Percentiles rank a stretch among this genome's conserved stretches.
Conservation (phyloP, 2,329 filamentous ascomycete species). For the Colletotrichum trifolii region DNA sequence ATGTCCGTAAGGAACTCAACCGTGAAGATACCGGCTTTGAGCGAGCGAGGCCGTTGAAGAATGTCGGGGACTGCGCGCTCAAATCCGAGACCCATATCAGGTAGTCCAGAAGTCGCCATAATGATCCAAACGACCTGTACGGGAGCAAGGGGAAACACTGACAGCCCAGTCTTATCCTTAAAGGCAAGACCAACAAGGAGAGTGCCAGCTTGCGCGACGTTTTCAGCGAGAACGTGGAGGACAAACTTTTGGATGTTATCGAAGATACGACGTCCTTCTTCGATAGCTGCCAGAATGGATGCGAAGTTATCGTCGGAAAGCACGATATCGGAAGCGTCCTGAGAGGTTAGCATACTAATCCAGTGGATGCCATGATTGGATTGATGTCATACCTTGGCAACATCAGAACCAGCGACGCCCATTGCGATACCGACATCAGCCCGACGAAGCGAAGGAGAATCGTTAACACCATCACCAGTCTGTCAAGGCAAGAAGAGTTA, state of each 20-base stretch:
- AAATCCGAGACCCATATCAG: conserved; percentile 76
- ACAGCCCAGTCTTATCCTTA: conserved; percentile 68
- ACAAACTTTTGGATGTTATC: conserved; percentile 75
- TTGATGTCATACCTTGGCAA: conserved; percentile 63
- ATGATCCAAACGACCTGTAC: conserved; percentile 78
- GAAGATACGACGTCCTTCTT: conserved; percentile 73
- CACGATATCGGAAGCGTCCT: conserved; percentile 70
- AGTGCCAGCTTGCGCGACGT: conserved; percentile 71
- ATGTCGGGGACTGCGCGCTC: conserved; percentile 72
- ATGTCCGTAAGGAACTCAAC: conserved; percentile 69
- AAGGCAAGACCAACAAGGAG: conserved; percentile 73
- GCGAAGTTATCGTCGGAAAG: conserved; percentile 75
- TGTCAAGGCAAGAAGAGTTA: background rate
- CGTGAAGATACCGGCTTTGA: conserved; percentile 64
- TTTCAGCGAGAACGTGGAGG: conserved; percentile 70
- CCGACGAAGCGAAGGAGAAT: conserved; percentile 70
- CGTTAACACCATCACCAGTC: conserved; percentile 76
- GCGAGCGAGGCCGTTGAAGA: conserved; percentile 63
- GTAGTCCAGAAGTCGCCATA: conserved; percentile 76
- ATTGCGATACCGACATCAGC: conserved; percentile 75
- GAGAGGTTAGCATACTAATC: background rate
- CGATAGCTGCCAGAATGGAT: conserved; percentile 71
- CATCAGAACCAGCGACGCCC: conserved; percentile 71
- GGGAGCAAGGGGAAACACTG: conserved; percentile 73
- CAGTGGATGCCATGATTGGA: background rate